Percentiles rank a stretch among this genome's conserved stretches.
phyloP scores from a whole-genome alignment of 305 asterid species.

The Rubia occidens region DNA sequence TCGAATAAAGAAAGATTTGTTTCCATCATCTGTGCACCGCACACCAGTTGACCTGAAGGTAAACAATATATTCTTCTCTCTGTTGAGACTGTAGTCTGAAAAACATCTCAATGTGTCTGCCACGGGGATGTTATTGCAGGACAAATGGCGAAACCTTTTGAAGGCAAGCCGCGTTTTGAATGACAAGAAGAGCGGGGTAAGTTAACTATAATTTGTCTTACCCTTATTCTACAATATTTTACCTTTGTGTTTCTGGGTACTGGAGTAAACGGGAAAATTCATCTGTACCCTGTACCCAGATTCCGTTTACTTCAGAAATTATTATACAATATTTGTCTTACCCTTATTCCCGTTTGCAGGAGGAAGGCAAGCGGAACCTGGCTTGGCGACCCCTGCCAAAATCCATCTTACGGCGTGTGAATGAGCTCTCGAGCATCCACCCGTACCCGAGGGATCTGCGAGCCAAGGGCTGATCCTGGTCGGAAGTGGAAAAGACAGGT shows the following conservation, averaged over 20 bases:
- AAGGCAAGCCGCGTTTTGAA: conserved; percentile 63
- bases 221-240: not conserved
- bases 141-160: conserved; percentile 89
- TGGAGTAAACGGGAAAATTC: not conserved
- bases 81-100: too few relatives aligned
- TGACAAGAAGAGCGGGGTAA: conserved; percentile 46
- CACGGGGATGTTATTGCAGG: conserved; percentile 38
- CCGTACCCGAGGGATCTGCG: conserved; percentile 68
- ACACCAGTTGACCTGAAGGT: conserved; percentile 92
- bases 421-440: conserved; percentile 52
- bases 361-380: conserved; percentile 53
- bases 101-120: not conserved
- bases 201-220: conserved; percentile 14
- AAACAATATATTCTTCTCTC: conserved; percentile 4
- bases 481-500: not conserved
- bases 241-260: not conserved
- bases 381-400: conserved; percentile 89
- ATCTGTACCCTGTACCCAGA: not conserved
- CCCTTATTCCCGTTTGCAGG: conserved; percentile 29
- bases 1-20: conserved; percentile 60
- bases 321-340: too few relatives aligned
- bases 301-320: too few relatives aligned
- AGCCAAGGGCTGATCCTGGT: conserved; percentile 32
- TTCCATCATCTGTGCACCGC: conserved; percentile 69
- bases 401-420: conserved; percentile 53